phyloP scores from a whole-genome alignment of 306 rosid species.

The Echinosophora koreensis region DNA sequence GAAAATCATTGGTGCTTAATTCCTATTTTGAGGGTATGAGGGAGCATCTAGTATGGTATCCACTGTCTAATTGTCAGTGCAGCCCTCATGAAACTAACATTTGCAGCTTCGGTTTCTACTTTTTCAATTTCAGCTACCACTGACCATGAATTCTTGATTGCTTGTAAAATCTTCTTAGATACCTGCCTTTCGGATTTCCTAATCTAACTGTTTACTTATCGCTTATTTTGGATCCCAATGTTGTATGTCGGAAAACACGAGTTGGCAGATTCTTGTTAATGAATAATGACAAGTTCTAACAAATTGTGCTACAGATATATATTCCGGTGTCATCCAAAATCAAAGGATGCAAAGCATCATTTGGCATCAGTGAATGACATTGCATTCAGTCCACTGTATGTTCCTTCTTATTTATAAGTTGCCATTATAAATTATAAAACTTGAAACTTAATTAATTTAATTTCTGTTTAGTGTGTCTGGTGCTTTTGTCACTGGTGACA shows the following conservation, averaged over 20 bases:
- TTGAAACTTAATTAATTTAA: conserved; percentile 38
- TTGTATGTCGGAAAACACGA: not conserved
- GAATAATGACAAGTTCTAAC: conserved; percentile 46
- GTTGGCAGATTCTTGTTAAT: conserved; percentile 30
- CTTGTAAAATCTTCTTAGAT: not conserved
- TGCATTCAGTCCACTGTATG: conserved; percentile 84
- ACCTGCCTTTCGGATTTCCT: not conserved
- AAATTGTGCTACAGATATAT: conserved; percentile 60
- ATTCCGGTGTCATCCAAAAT: conserved; percentile 89
- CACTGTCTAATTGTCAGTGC: conserved; percentile 8
- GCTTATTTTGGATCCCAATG: conserved; percentile 20
- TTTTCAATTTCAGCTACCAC: conserved; percentile 10
- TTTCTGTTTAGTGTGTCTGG: conserved; percentile 62
- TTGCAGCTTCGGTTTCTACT: not conserved
- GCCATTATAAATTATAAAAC: conserved; percentile 21
- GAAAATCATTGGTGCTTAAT: conserved; percentile 23
- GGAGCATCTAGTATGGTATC: not conserved
- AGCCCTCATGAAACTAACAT: not conserved
- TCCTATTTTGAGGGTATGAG: not conserved
- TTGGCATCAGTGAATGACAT: conserved; percentile 81
- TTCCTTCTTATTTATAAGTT: conserved; percentile 38
- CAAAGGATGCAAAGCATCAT: conserved; percentile 66
- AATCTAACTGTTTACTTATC: not conserved
- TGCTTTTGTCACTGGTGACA: conserved; percentile 79
- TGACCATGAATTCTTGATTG: conserved; percentile 7